Base-by-base conservation (phyloP, 805 yeast genomes). In the Wickerhamia fluorescens region DNA sequence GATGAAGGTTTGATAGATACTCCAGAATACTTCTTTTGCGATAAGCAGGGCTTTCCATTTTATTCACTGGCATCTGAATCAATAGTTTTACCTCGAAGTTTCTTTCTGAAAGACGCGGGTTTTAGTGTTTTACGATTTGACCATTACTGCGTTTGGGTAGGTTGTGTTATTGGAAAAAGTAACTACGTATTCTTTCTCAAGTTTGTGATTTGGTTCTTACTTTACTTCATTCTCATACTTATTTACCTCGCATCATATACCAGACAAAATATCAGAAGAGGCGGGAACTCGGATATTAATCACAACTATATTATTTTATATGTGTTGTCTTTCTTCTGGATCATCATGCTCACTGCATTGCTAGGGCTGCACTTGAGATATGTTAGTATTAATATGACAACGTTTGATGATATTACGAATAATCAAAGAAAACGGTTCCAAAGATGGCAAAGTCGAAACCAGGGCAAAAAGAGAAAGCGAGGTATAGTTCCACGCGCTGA, bases 111-210 rank as follows among this genome's bases (percentile, higher is more conserved):
- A 3, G 62, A 68, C 27, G 29, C 57, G 29, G 67, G 65, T 2
- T 45, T 53, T 14, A 85, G 94, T 46, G 74, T 87, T 0, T 75
- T 83, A 0, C 64, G 69, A 33, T 80, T 83, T 63, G 97, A 88
- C 53, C 97, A 88, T 50, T 79, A 67, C 44, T 88, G 97, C 49
- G 46, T 74, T 1, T 86, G 85, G 79, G 53, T 89, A 0, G 94
- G 94, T 1, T 49, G 67, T 0, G 71, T 75, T 4, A 72, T 88
- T 24, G 96, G 95, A 0, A 68, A 71, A 34, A 50, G 58, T 21
- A 88, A 89, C 52, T 74, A 75, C 47, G 47, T 68, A 28, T 54
- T 62, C 16, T 87, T 87, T 43, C 29, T 77, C 3, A 75, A 71
- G 36, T 78, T 68, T 42, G 44, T 68, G 18, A 23, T 61, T 4